Evolutionary conservation across 495 filamentous ascomycete genomes (phyloP).

Genomic region (Aspergillus biplanus): DNA sequence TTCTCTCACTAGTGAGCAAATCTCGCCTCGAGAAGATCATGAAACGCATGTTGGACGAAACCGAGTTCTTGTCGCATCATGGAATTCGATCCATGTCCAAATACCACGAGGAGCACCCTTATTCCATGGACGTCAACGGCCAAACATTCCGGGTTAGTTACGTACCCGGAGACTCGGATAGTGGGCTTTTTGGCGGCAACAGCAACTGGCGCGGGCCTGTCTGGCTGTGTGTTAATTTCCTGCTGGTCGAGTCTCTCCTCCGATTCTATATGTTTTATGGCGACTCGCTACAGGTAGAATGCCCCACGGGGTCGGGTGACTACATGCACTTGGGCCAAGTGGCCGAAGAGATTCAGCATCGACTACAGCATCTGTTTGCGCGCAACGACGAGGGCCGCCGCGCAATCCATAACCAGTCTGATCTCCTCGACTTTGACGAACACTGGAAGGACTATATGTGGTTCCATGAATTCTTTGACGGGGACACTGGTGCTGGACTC

Average conservation of each 20-base stretch:
- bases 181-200: slow-evolving; percentile 91
- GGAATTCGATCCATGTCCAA: slow-evolving; percentile 95
- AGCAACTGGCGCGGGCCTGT: slow-evolving; percentile 96
- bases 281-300: slow-evolving; percentile 83
- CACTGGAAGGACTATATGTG: slow-evolving; percentile 92
- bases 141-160: slow-evolving; percentile 88
- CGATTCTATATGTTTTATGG: slow-evolving; percentile 97
- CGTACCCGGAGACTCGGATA: slow-evolving; percentile 92
- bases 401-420: slow-evolving; percentile 80
- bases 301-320: slow-evolving; percentile 90
- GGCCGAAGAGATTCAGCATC: slow-evolving; percentile 95
- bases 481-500: slow-evolving; percentile 83
- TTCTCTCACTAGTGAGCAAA: slow-evolving; percentile 86
- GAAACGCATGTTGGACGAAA: slow-evolving; percentile 89
- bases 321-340: slow-evolving; percentile 96
- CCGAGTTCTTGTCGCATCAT: slow-evolving; percentile 87
- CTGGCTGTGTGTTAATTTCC: slow-evolving; percentile 95
- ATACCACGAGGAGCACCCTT: slow-evolving; percentile 85
- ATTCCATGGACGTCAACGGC: slow-evolving; percentile 94
- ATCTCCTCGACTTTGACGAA: slow-evolving; percentile 84
- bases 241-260: slow-evolving; percentile 88
- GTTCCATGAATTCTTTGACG: slow-evolving; percentile 98
- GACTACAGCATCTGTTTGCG: slow-evolving; percentile 88
- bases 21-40: slow-evolving; percentile 85
- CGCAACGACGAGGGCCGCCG: slow-evolving; percentile 81